A percentile compares a stretch with the other conserved stretches of the same genome.
phyloP scores from a whole-genome alignment of 2,329 filamentous ascomycete species.

The Claviceps digitariae region DNA sequence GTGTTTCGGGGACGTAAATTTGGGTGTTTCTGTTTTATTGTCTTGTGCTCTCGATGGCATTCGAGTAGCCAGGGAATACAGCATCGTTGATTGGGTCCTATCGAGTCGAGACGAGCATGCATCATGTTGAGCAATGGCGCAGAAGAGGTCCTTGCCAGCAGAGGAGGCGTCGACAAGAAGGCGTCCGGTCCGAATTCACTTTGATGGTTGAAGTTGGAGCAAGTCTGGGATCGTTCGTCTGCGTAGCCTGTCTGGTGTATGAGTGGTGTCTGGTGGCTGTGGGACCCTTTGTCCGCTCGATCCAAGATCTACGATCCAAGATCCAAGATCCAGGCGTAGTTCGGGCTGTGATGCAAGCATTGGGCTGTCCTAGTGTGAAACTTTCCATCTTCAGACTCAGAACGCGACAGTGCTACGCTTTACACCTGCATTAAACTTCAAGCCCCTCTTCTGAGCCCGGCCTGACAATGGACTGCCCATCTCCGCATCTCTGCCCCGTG shows the following conservation, averaged over 20 bases:
- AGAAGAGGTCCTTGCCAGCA: not conserved
- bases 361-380: not conserved
- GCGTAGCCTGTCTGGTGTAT: too few species aligned
- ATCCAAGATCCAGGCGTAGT: too few species aligned
- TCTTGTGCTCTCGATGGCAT: not conserved
- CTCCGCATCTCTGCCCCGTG: not conserved
- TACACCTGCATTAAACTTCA: not conserved
- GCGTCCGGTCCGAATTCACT: too few species aligned
- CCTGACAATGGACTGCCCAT: not conserved
- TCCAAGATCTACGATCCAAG: too few species aligned
- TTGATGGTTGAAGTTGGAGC: not conserved
- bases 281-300: not conserved
- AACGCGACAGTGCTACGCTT: not conserved
- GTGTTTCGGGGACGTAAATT: too few species aligned
- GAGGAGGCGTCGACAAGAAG: not conserved
- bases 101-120: not conserved
- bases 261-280: not conserved
- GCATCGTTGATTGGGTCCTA: too few species aligned
- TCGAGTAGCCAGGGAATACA: not conserved
- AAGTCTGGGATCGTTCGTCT: not conserved
- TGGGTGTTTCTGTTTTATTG: too few species aligned
- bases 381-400: not conserved
- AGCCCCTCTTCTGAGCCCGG: not conserved
- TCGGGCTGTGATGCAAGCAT: not conserved
- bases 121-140: not conserved